These are phyloP conservation scores for Exophiala phaeomuriformis DNA, from an alignment of 2,329 filamentous ascomycete species.

Conservation along the genomic window DNA sequence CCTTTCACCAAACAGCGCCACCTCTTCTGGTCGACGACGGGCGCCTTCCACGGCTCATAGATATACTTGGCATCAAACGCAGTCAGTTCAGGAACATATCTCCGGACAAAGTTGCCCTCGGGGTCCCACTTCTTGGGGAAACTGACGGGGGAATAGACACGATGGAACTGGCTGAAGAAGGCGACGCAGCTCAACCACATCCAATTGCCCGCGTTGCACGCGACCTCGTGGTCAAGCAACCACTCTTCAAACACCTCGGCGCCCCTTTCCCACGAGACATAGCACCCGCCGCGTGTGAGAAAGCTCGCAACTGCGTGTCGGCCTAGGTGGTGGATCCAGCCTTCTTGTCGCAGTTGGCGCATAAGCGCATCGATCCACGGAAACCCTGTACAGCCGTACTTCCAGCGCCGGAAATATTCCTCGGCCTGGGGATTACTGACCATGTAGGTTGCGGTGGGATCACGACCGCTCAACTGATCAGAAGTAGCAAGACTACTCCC, in stretches of 20 bases:
- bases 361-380: conserved; percentile 76
- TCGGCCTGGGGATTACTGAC: conserved; percentile 58
- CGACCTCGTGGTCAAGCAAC: conserved; percentile 66
- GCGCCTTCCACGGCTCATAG: conserved; percentile 73
- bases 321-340: conserved; percentile 74
- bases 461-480: neutral
- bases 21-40: conserved; percentile 59
- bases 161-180: conserved; percentile 65
- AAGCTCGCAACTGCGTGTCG: conserved; percentile 74
- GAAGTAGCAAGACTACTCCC: conserved; percentile 32
- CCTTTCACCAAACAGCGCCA: conserved; percentile 58
- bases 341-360: conserved; percentile 63
- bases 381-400: conserved; percentile 62
- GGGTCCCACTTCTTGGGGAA: conserved; percentile 73
- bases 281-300: conserved; percentile 70
- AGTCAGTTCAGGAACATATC: conserved; percentile 61
- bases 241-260: conserved; percentile 71
- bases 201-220: conserved; percentile 70
- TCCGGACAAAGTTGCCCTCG: conserved; percentile 56
- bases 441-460: conserved; percentile 54
- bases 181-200: conserved; percentile 65
- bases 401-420: conserved; percentile 61
- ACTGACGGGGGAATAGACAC: conserved; percentile 62
- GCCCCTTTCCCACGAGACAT: conserved; percentile 70
- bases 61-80: conserved; percentile 61